Conservation (phyloP, 352 stramenopile genomes). For the Blastocystis sp. region DNA sequence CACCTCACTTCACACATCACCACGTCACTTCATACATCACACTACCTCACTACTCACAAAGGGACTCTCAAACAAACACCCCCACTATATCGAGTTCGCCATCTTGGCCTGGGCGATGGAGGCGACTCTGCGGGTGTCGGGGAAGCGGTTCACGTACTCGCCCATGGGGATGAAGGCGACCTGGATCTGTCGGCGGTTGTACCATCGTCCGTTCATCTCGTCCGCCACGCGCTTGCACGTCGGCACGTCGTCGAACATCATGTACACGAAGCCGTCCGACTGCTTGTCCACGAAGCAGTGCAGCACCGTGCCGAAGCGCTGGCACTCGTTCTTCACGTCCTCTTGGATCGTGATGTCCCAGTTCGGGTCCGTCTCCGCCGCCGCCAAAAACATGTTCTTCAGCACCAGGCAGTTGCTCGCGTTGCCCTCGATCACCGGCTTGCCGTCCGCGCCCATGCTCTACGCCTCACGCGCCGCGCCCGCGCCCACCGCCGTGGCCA, state of each 20-base stretch:
- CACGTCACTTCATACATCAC: background rate
- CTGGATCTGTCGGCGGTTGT: constrained; percentile 30
- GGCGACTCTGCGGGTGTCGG: constrained; percentile 38
- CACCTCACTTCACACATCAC: background rate
- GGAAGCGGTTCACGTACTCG: constrained; percentile 68
- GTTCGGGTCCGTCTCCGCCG: constrained; percentile 23
- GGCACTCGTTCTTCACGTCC: constrained; percentile 56
- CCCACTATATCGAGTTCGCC: constrained; percentile 41
- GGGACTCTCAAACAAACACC: constrained; percentile 24
- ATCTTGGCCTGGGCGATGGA: constrained; percentile 51
- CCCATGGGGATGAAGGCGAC: constrained; percentile 36
- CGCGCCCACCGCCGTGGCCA: background rate
- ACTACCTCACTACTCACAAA: background rate
- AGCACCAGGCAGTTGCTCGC: constrained; percentile 61
- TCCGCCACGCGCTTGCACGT: constrained; percentile 5
- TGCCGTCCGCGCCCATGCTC: background rate
- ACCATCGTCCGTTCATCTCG: constrained; percentile 63
- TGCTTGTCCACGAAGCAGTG: constrained; percentile 67
- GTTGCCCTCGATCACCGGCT: constrained; percentile 66
- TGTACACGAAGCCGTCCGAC: constrained; percentile 54
- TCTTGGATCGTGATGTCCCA: constrained; percentile 68
- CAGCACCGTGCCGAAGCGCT: constrained; percentile 43
- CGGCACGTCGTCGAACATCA: constrained; percentile 54
- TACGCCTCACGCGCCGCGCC: background rate
- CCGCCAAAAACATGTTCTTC: constrained; percentile 38